These are phyloP conservation scores for Cydonia oblonga DNA, from an alignment of 331 rosid genomes.

Conservation along the genomic window DNA sequence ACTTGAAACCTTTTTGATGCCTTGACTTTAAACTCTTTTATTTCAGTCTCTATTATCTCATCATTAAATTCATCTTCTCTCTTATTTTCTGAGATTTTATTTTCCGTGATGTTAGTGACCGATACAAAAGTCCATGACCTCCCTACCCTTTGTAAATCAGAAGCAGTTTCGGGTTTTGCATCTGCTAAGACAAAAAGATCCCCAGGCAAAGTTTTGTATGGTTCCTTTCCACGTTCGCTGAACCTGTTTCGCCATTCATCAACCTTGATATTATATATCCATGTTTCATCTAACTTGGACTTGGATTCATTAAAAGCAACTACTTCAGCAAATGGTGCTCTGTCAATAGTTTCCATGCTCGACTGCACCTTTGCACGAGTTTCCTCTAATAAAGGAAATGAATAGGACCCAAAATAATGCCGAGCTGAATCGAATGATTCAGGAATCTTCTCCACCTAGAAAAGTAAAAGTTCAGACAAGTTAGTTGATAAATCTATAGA, in stretches of 20 bases:
- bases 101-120: background rate
- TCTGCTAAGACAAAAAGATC: slow-evolving; percentile 8
- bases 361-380: slow-evolving; percentile 11
- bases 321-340: slow-evolving; percentile 14
- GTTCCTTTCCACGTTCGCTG: background rate
- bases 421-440: background rate
- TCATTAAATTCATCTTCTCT: background rate
- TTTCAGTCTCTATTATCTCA: background rate
- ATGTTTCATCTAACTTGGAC: too few species aligned
- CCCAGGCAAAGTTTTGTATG: slow-evolving; percentile 12
- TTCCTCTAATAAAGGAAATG: slow-evolving; percentile 11
- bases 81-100: background rate
- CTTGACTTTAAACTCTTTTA: background rate
- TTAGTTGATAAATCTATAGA: background rate
- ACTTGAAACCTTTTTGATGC: background rate
- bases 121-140: slow-evolving; percentile 6
- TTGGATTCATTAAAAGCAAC: background rate
- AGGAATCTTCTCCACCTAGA: slow-evolving; percentile 13
- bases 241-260: slow-evolving; percentile 6
- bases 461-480: background rate
- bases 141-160: background rate
- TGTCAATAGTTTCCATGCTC: background rate
- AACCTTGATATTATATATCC: background rate
- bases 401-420: slow-evolving; percentile 5
- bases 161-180: background rate